A percentile compares a stretch with the other conserved stretches of the same genome.
Evolutionary conservation across 768 basidiomycete genomes (phyloP).

Genomic region (Tulasnella sp.): DNA sequence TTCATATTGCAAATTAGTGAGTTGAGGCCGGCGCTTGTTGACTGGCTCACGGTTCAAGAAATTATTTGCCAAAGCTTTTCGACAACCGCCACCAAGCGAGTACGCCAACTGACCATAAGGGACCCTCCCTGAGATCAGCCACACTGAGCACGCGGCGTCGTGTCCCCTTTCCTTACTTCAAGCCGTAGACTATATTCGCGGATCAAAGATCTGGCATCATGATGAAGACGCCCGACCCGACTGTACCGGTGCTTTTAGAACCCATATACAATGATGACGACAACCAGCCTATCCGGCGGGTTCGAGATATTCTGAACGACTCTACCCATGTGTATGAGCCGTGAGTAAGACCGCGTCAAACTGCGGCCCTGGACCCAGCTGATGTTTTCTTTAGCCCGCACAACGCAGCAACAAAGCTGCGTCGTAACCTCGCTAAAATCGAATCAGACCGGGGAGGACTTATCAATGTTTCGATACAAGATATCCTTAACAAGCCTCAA

Average conservation of each 20-base stretch:
- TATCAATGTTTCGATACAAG: conserved; percentile 46
- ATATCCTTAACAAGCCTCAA: conserved; percentile 30
- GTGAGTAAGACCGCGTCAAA: conserved; percentile 42
- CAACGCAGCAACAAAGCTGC: conserved; percentile 55
- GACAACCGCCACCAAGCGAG: neutral
- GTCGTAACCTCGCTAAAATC: conserved; percentile 61
- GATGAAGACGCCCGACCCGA: neutral
- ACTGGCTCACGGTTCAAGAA: neutral
- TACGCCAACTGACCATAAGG: neutral
- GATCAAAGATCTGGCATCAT: neutral
- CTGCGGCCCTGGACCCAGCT: conserved; percentile 18
- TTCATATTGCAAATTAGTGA: neutral
- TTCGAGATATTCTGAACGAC: conserved; percentile 66
- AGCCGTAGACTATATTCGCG: neutral
- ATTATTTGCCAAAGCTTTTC: neutral
- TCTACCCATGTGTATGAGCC: conserved; percentile 68
- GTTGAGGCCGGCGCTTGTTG: neutral
- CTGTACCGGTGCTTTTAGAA: conserved; percentile 56
- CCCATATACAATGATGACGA: conserved; percentile 76
- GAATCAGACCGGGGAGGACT: conserved; percentile 77
- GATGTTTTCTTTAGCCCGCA: conserved; percentile 39
- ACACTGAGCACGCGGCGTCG: neutral
- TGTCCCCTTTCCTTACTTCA: neutral
- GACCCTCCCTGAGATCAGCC: neutral
- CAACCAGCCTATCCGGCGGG: conserved; percentile 55